A percentile compares a stretch with the other conserved stretches of the same genome.
These are phyloP conservation scores for Coemansia sp. DNA, from an alignment of 192 early-diverging fungal species.

Conservation along the genomic window DNA sequence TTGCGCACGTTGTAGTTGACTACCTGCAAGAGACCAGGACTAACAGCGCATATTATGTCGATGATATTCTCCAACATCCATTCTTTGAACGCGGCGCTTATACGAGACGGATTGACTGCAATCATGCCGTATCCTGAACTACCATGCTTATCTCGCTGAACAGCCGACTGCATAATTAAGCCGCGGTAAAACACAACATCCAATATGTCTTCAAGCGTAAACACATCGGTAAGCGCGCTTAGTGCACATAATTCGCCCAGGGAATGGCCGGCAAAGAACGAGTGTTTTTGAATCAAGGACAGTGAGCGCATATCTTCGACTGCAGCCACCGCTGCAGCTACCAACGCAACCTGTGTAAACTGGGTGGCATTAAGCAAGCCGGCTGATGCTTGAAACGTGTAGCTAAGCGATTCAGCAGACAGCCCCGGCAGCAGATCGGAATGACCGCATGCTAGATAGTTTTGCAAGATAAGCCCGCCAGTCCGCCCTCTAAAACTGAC, in stretches of 20 bases:
- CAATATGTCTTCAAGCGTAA: conserved; percentile 75
- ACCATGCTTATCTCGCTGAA: conserved; percentile 71
- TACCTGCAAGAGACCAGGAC: conserved; percentile 76
- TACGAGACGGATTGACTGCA: conserved; percentile 85
- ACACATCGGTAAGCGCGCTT: conserved; percentile 72
- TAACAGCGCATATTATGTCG: conserved; percentile 68
- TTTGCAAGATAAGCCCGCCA: conserved; percentile 73
- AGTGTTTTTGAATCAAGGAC: conserved; percentile 73
- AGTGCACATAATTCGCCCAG: conserved; percentile 91
- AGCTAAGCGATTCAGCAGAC: conserved; percentile 63
- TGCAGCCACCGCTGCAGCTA: conserved; percentile 80
- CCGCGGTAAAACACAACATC: conserved; percentile 94
- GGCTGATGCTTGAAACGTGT: conserved; percentile 75
- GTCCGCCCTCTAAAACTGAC: conserved; percentile 83
- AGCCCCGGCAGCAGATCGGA: conserved; percentile 57
- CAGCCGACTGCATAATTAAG: conserved; percentile 93
- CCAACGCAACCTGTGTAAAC: conserved; percentile 88
- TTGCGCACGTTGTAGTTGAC: conserved; percentile 95
- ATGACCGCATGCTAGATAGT: conserved; percentile 74
- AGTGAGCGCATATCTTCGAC: conserved; percentile 85
- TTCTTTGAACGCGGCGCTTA: conserved; percentile 71
- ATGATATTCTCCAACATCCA: conserved; percentile 66
- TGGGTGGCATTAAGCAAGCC: conserved; percentile 91
- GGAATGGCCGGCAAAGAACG: conserved; percentile 88
- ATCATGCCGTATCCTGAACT: conserved; percentile 92